Evolutionary conservation across 2,329 filamentous ascomycete species (phyloP), one percentile per base, ranked within the genome.

Genomic region (Fusarium mundagurra): DNA sequence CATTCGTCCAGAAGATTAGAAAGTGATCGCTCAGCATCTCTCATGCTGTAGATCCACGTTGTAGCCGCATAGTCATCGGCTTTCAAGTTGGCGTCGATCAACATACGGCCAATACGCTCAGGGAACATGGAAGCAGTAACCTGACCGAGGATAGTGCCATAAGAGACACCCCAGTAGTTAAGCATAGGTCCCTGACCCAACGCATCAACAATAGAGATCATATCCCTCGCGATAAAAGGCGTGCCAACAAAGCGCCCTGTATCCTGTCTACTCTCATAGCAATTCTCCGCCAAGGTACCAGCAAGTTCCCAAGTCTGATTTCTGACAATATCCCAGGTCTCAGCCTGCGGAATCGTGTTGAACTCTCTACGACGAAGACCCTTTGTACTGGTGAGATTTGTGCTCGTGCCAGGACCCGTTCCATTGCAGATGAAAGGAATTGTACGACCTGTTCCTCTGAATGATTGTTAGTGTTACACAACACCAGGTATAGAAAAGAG

Each of bases 211-310:
- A 85, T 81, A 5, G 75, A 59, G 48, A 85, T 80, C 76, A 85
- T 80, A 59, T 85, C 84, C 36, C 83, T 76, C 10, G 81, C 84
- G 3, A 80, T 79, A 47, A 51, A 55, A 0, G 80, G 67, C 0
- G 81, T 83, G 18, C 80, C 79, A 12, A 84, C 58, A 7, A 79
- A 68, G 2, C 75, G 77, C 0, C 77, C 81, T 5, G n/a, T 60
- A 1, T 68, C 77, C 29, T 77, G 72, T 16, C 76, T 64, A 1
- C 64, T 71, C 39, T 69, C 43, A 8, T 58, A 66, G 61, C 83
- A 84, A 2, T 34, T 3, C 4, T 69, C 38, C 7, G 67, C 66
- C 1, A 16, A 2, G 4, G 6, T 14, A 3, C 16, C 13, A 1
- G 22, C 14, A 2, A 6, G 2, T 11, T 48, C 31, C 55, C 47